Conservation (phyloP, 2,329 filamentous ascomycete genomes). For the Aspergillus texensis region DNA sequence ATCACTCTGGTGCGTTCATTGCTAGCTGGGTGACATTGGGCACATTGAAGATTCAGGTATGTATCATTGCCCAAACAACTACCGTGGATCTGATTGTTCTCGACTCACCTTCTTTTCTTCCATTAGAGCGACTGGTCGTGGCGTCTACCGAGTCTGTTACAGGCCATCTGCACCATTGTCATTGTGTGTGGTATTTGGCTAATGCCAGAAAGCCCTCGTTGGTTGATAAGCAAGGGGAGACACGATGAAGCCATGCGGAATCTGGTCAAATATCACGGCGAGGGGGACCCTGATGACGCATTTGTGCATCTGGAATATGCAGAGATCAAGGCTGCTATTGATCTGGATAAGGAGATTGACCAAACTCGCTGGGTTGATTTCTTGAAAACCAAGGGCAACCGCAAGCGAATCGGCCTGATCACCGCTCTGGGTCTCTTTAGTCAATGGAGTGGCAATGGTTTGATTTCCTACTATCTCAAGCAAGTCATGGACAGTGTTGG, state of each 20-base stretch:
- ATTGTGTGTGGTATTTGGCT: conserved; percentile 16
- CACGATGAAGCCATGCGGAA: neutral
- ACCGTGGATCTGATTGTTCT: no score
- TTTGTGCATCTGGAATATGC: no score
- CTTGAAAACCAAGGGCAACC: conserved; percentile 53
- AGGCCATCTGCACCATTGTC: conserved; percentile 22
- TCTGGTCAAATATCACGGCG: conserved; percentile 18
- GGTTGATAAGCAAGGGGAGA: conserved; percentile 1
- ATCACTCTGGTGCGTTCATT: conserved; percentile 25
- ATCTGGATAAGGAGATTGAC: conserved; percentile 26
- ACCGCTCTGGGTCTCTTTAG: conserved; percentile 57
- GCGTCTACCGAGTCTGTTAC: conserved; percentile 24
- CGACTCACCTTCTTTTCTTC: no score
- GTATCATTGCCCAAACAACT: no score
- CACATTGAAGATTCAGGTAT: no score
- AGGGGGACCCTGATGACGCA: conserved; percentile 26
- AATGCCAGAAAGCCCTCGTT: conserved; percentile 23
- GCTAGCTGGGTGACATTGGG: conserved; percentile 7
- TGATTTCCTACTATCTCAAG: conserved; percentile 42
- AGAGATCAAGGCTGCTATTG: no score
- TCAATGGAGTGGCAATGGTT: conserved; percentile 58
- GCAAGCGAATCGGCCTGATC: conserved; percentile 55
- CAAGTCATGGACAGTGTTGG: conserved; percentile 40
- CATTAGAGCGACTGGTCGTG: conserved; percentile 20
- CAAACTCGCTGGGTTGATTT: neutral